A percentile compares a stretch with the other conserved stretches of the same genome.
Conservation (phyloP, 495 filamentous ascomycete species). For the Evansstolkia leycettana region DNA sequence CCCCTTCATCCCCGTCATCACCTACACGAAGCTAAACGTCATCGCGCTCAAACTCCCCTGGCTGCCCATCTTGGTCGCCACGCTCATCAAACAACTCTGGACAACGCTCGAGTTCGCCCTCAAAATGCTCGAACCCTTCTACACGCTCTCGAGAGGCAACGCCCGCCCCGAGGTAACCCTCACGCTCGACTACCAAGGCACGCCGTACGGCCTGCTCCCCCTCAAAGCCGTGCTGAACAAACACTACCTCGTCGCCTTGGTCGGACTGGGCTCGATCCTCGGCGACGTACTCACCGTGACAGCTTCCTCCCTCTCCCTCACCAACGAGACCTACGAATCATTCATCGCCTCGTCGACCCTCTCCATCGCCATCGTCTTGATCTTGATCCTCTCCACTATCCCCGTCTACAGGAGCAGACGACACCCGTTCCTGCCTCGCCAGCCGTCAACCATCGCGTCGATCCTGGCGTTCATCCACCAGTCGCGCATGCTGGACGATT, state of each 20-base stretch:
- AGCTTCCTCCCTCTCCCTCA: slow-evolving; percentile 41
- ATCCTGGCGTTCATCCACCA: slow-evolving; percentile 65
- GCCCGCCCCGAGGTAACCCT: slow-evolving; percentile 46
- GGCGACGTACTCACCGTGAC: slow-evolving; percentile 58
- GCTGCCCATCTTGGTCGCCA: slow-evolving; percentile 48
- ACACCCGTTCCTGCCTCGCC: slow-evolving; percentile 54
- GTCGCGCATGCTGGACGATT: slow-evolving; percentile 59
- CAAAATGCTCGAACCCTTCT: slow-evolving; percentile 66
- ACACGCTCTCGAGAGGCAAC: slow-evolving; percentile 49
- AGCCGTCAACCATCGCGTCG: slow-evolving; percentile 59
- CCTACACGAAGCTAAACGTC: slow-evolving; percentile 41
- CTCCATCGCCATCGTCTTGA: slow-evolving; percentile 43
- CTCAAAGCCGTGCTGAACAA: slow-evolving; percentile 46
- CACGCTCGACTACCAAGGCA: slow-evolving; percentile 59
- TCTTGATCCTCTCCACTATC: slow-evolving; percentile 37
- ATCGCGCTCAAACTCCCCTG: slow-evolving; percentile 50
- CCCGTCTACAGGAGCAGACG: slow-evolving; percentile 43
- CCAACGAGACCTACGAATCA: slow-evolving; percentile 45
- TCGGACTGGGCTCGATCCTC: slow-evolving; percentile 49
- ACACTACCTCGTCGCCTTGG: slow-evolving; percentile 49
- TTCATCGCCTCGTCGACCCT: slow-evolving; percentile 49
- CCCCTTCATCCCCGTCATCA: slow-evolving; percentile 40
- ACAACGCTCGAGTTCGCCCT: slow-evolving; percentile 56
- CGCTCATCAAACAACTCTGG: slow-evolving; percentile 55
- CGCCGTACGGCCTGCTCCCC: slow-evolving; percentile 53